phyloP scores from a whole-genome alignment of 305 asterid genomes.

The Plantago coronopus region DNA sequence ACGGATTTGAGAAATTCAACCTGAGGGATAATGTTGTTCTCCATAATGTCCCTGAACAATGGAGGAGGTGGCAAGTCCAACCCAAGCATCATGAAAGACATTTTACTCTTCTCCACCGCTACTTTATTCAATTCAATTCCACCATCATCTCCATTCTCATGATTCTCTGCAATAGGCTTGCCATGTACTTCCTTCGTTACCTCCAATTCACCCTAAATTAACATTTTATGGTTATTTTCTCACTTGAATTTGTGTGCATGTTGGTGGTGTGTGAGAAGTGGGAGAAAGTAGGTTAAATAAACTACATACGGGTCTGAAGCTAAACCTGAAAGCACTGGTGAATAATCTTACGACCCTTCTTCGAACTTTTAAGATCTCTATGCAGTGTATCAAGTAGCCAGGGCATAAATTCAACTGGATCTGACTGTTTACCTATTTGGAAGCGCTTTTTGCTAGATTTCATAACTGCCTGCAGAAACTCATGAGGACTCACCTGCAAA shows the following conservation, averaged over 20 bases:
- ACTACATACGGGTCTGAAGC: not conserved
- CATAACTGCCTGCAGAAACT: conserved; percentile 93
- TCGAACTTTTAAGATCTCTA: conserved; percentile 59
- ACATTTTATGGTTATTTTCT: too few species aligned
- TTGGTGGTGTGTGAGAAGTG: too few species aligned
- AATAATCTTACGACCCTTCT: conserved; percentile 69
- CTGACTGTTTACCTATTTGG: conserved; percentile 83
- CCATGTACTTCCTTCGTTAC: conserved; percentile 65
- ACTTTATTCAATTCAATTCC: conserved; percentile 33
- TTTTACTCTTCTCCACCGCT: conserved; percentile 58
- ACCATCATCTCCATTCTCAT: conserved; percentile 38
- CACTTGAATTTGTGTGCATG: too few species aligned
- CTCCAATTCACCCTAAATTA: conserved; percentile 86
- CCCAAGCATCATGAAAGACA: conserved; percentile 94
- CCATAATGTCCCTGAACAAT: conserved; percentile 88
- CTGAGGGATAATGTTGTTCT: conserved; percentile 94
- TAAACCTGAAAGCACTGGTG: conserved; percentile 89
- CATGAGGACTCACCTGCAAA: conserved; percentile 96
- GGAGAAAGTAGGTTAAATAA: not conserved
- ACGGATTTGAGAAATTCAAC: conserved; percentile 30
- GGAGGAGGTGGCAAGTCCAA: conserved; percentile 98
- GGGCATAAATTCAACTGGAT: conserved; percentile 94
- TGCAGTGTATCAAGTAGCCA: conserved; percentile 95
- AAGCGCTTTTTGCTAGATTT: conserved; percentile 80
- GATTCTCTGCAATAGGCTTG: conserved; percentile 39